Evolutionary conservation across 2,329 filamentous ascomycete genomes (phyloP).

Genomic region (Aureobasidium leucospermi): DNA sequence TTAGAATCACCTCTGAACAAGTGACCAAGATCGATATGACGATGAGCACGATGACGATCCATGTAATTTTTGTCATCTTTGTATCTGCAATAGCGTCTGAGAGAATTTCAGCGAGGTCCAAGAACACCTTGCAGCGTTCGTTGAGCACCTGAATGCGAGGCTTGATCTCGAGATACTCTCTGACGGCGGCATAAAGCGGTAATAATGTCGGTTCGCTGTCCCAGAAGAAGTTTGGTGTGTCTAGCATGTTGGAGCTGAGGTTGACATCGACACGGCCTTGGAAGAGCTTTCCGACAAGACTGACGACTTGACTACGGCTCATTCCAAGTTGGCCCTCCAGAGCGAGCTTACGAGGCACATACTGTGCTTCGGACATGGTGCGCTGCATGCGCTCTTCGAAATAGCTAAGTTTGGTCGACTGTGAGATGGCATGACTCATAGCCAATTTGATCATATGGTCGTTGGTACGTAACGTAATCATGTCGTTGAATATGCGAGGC

Average conservation of each 20-base stretch:
- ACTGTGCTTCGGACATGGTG: constrained; percentile 87
- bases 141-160: constrained; percentile 94
- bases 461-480: constrained; percentile 90
- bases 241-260: constrained; percentile 90
- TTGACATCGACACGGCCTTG: constrained; percentile 96
- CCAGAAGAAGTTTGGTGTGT: constrained; percentile 98
- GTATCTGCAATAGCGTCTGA: constrained; percentile 86
- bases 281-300: constrained; percentile 82
- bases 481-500: constrained; percentile 94
- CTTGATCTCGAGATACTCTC: constrained; percentile 96
- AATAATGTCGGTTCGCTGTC: constrained; percentile 92
- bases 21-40: constrained; percentile 86
- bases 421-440: constrained; percentile 94
- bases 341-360: constrained; percentile 82
- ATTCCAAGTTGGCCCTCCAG: constrained; percentile 86
- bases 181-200: constrained; percentile 86
- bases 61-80: constrained; percentile 93
- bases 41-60: constrained; percentile 96
- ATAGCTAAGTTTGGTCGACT: constrained; percentile 91
- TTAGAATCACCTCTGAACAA: constrained; percentile 76
- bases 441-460: constrained; percentile 99
- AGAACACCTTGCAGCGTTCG: constrained; percentile 90
- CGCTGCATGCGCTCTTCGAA: constrained; percentile 95
- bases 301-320: constrained; percentile 85
- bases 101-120: constrained; percentile 91